Percentiles rank a stretch among this genome's conserved stretches.
These are phyloP conservation scores for Phyllosticta ampelicida DNA, from an alignment of 2,329 filamentous ascomycete species.

Conservation along the genomic window DNA sequence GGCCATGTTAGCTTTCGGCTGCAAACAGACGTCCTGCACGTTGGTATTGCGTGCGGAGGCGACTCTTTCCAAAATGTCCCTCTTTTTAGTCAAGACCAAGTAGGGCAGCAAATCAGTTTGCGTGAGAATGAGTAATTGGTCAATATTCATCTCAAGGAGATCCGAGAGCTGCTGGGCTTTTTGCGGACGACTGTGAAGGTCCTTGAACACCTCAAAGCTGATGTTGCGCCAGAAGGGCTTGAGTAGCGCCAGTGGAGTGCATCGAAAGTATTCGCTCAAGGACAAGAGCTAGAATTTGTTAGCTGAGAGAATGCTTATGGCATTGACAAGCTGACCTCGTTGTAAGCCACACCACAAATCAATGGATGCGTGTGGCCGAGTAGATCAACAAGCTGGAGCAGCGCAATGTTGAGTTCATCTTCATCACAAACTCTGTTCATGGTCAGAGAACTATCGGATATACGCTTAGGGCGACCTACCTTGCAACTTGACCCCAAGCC, in stretches of 20 bases:
- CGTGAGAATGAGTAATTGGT: constrained; percentile 62
- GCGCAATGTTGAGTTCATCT: constrained; percentile 74
- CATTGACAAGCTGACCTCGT: constrained; percentile 46
- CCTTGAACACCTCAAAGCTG: constrained; percentile 71
- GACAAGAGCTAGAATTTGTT: constrained; percentile 47
- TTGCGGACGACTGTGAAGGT: constrained; percentile 70
- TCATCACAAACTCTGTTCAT: constrained; percentile 46
- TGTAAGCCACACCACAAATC: constrained; percentile 70
- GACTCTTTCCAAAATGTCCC: constrained; percentile 70
- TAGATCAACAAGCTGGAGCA: constrained; percentile 77
- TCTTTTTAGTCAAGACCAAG: constrained; percentile 67
- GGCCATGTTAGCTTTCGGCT: constrained; percentile 43
- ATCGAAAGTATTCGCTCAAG: constrained; percentile 54
- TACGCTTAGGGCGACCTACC: constrained; percentile 33
- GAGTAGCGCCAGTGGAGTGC: constrained; percentile 59
- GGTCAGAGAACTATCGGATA: constrained; percentile 34
- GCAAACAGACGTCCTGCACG: constrained; percentile 51
- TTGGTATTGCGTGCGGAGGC: constrained; percentile 53
- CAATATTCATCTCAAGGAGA: constrained; percentile 63
- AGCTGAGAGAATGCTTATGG: neutral
- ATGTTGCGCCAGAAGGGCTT: constrained; percentile 83
- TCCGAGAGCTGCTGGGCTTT: constrained; percentile 72
- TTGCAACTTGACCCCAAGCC: constrained; percentile 75
- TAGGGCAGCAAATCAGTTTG: constrained; percentile 78
- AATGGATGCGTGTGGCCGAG: constrained; percentile 73